phyloP scores from a whole-genome alignment of 768 basidiomycete species.

The Kwoniella dendrophila region DNA sequence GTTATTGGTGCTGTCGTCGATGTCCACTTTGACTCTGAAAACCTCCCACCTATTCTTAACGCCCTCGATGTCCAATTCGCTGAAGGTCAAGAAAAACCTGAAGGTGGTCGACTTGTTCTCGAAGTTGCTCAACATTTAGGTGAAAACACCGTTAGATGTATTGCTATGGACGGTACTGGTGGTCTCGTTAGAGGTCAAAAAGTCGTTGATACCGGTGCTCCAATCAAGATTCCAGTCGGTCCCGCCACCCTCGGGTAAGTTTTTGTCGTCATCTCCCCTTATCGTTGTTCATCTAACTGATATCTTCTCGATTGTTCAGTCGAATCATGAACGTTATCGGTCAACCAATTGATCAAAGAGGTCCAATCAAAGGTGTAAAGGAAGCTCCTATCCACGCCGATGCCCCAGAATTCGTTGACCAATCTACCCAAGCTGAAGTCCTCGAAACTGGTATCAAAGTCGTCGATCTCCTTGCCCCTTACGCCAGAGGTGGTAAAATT shows the following conservation, averaged over 20 bases:
- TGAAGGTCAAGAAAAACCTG: conserved; percentile 63
- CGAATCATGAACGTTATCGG: conserved; percentile 99
- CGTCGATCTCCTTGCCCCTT: conserved; percentile 98
- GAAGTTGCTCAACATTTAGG: conserved; percentile 98
- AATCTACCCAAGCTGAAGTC: conserved; percentile 97
- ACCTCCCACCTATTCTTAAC: conserved; percentile 96
- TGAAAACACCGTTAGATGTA: conserved; percentile 98
- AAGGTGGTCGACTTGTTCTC: conserved; percentile 94
- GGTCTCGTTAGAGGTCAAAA: conserved; percentile 99
- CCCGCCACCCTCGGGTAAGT: conserved; percentile 73
- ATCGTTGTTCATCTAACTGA: background rate
- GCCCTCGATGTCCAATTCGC: conserved; percentile 87
- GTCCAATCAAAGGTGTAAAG: conserved; percentile 95
- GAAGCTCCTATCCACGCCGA: conserved; percentile 93
- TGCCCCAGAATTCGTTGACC: conserved; percentile 94
- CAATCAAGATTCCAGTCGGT: conserved; percentile 96
- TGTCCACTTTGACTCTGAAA: conserved; percentile 93
- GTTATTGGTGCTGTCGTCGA: conserved; percentile 99
- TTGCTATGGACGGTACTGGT: conserved; percentile 99
- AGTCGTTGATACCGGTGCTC: conserved; percentile 93
- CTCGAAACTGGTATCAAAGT: conserved; percentile 99
- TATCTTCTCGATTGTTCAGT: conserved; percentile 52
- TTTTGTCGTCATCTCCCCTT: background rate
- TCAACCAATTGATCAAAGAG: conserved; percentile 99
- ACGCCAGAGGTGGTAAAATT: conserved; percentile 99